A percentile compares a stretch with the other conserved stretches of the same genome.
Conservation (phyloP, 768 basidiomycete species). For the Harrya chromipes region DNA sequence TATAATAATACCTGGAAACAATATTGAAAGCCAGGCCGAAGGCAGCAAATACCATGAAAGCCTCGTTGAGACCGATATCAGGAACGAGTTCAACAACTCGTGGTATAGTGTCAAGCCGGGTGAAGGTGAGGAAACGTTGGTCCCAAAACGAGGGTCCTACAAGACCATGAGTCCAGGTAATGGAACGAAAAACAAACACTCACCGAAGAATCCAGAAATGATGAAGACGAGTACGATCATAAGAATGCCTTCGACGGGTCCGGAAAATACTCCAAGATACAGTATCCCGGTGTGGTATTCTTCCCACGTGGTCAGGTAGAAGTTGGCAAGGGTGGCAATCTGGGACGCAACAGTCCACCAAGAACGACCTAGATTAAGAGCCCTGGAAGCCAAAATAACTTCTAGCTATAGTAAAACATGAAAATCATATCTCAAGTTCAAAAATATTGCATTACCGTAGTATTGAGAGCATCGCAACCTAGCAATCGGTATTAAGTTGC, state of each 20-base stretch:
- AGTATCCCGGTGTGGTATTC: constrained; percentile 91
- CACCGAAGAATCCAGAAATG: constrained; percentile 75
- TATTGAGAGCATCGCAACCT: constrained; percentile 95
- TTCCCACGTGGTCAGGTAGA: constrained; percentile 76
- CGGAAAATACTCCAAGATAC: constrained; percentile 90
- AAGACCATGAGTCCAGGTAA: background rate
- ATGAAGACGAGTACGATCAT: constrained; percentile 76
- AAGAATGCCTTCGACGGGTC: constrained; percentile 95
- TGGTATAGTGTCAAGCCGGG: constrained; percentile 51
- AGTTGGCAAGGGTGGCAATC: constrained; percentile 61
- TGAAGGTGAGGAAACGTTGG: constrained; percentile 57
- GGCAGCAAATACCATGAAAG: constrained; percentile 80
- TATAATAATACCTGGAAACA: constrained; percentile 48
- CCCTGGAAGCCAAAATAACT: constrained; percentile 75
- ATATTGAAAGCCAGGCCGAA: constrained; percentile 80
- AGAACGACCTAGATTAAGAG: constrained; percentile 86
- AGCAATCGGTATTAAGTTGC: background rate
- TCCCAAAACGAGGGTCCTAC: constrained; percentile 84
- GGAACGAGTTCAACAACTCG: constrained; percentile 49
- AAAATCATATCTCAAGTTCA: background rate
- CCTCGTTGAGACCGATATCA: constrained; percentile 75
- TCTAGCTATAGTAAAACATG: constrained; percentile 59
- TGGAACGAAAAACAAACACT: constrained; percentile 11
- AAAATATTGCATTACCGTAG: constrained; percentile 55
- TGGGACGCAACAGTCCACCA: constrained; percentile 98